These are phyloP conservation scores for Pneumocystis oryctolagi DNA, from an alignment of 1,139 yeast genomes.

Conservation along the genomic window DNA sequence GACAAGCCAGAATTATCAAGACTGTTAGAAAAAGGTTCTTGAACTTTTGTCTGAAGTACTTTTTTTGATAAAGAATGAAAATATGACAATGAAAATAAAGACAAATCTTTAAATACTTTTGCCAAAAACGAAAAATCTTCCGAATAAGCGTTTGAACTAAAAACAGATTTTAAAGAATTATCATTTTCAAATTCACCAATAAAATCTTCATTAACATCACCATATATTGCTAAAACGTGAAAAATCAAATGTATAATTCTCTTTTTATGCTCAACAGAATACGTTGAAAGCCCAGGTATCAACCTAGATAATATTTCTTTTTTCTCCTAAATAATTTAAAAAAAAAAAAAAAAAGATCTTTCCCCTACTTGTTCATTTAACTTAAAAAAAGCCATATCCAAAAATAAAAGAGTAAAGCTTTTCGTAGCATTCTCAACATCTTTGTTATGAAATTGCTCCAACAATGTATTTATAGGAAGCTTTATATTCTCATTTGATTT, in stretches of 20 bases:
- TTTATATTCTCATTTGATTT: slow-evolving; percentile 34
- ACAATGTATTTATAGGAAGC: slow-evolving; percentile 47
- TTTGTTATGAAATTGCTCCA: slow-evolving; percentile 50
- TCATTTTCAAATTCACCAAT: neutral
- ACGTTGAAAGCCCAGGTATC: neutral
- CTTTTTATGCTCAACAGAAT: neutral
- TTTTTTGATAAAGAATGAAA: neutral
- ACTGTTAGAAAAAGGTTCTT: neutral
- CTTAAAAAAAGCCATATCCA: slow-evolving; percentile 10
- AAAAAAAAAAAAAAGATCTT: neutral
- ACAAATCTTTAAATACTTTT: neutral
- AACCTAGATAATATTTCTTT: neutral
- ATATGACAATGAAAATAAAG: neutral
- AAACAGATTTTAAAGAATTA: neutral
- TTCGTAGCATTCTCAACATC: slow-evolving; percentile 21
- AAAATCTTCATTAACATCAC: neutral
- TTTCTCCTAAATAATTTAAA: neutral
- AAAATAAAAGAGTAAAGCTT: slow-evolving; percentile 12
- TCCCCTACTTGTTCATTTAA: neutral
- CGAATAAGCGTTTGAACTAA: neutral
- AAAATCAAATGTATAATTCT: neutral
- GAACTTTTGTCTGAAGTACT: neutral
- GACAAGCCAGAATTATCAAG: neutral
- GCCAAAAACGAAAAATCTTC: neutral
- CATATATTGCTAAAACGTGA: neutral